Evolutionary conservation across 345 rosid species (phyloP).

Genomic region (Gossypioides kirkii): DNA sequence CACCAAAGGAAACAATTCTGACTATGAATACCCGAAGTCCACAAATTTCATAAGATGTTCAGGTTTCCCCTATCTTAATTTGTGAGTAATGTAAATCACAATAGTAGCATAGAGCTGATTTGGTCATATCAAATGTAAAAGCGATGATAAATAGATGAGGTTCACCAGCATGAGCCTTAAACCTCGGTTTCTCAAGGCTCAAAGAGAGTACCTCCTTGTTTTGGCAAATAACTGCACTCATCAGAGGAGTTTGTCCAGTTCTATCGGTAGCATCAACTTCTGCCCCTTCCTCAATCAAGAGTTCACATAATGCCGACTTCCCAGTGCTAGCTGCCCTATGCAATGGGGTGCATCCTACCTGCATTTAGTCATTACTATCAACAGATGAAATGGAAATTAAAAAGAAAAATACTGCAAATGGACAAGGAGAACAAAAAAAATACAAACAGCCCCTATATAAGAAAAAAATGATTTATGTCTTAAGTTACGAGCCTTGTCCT

Average conservation of each 20-base stretch:
- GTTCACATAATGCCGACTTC: slow-evolving; percentile 62
- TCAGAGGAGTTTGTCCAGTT: slow-evolving; percentile 89
- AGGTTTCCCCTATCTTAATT: not conserved
- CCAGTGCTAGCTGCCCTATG: slow-evolving; percentile 92
- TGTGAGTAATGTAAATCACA: not conserved
- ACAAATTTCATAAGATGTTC: not conserved
- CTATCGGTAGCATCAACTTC: slow-evolving; percentile 70
- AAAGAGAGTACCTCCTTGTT: slow-evolving; percentile 51
- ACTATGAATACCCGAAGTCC: not conserved
- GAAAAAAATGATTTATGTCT: not conserved
- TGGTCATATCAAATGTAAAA: not conserved
- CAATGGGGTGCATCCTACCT: slow-evolving; percentile 88
- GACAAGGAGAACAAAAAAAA: not conserved
- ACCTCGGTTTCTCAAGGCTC: not conserved
- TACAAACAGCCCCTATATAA: slow-evolving; percentile 10
- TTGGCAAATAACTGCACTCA: slow-evolving; percentile 66
- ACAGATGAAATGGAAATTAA: not conserved
- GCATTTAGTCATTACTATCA: slow-evolving; percentile 8
- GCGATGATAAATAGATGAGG: not conserved
- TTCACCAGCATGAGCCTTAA: not conserved
- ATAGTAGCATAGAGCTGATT: slow-evolving; percentile 1
- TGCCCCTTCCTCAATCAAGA: slow-evolving; percentile 87
- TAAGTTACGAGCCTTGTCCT: slow-evolving; percentile 63
- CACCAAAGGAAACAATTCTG: not conserved
- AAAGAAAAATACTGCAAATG: not conserved